These are phyloP conservation scores for Yamadazyma atmosphaerica DNA, from an alignment of 1,139 yeast species.

Conservation along the genomic window DNA sequence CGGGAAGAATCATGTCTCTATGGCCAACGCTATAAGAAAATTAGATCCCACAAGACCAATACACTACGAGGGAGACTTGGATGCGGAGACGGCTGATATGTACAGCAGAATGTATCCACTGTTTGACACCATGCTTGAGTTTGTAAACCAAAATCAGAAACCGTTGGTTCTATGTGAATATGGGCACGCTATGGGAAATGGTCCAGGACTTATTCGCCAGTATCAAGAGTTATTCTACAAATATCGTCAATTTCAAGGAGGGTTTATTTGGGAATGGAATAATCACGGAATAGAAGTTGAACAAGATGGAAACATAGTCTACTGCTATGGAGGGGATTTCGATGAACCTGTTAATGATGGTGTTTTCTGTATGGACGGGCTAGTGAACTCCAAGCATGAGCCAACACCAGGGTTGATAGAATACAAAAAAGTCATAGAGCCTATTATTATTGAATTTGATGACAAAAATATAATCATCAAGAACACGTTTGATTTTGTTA, in stretches of 20 bases:
- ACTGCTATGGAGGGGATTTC: conserved; percentile 36
- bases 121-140: conserved; percentile 20
- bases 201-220: conserved; percentile 32
- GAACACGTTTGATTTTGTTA: conserved; percentile 16
- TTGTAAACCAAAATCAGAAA: conserved; percentile 18
- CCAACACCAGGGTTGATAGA: conserved; percentile 35
- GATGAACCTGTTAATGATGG: conserved; percentile 33
- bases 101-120: conserved; percentile 31
- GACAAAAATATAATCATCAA: conserved; percentile 8
- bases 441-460: conserved; percentile 18
- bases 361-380: conserved; percentile 35
- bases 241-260: conserved; percentile 29
- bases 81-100: conserved; percentile 27
- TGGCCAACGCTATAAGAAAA: conserved; percentile 23
- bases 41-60: conserved; percentile 26
- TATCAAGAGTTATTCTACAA: conserved; percentile 30
- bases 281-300: conserved; percentile 28
- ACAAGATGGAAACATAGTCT: conserved; percentile 16
- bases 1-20: conserved; percentile 29
- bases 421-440: conserved; percentile 28
- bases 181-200: conserved; percentile 40
- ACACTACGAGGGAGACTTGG: conserved; percentile 30
- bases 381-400: conserved; percentile 27
- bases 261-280: conserved; percentile 41
- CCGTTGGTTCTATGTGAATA: conserved; percentile 35